A percentile compares a stretch with the other conserved stretches of the same genome.
Evolutionary conservation across 164 flowering plant species (phyloP).

Genomic region (Vitis labrusca): DNA sequence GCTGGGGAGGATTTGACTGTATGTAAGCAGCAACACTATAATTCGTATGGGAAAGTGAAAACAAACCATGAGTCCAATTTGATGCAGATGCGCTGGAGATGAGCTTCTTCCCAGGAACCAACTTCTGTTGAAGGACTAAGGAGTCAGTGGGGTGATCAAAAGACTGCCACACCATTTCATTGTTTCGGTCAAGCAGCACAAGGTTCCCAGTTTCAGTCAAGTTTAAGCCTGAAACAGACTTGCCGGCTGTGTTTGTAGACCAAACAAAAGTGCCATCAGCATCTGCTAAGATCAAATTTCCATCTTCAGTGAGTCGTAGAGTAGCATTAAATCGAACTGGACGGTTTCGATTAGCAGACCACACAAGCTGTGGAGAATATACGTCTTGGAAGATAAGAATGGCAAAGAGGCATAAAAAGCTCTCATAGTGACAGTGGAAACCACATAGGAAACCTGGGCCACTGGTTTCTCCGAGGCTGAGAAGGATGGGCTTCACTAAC

Average conservation of each 20-base stretch:
- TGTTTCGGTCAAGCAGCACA: conserved; percentile 5
- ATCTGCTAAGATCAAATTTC: conserved; percentile 21
- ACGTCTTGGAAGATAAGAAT: no score
- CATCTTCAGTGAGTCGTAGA: conserved; percentile 14
- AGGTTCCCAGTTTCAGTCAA: conserved; percentile 23
- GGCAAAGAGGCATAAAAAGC: no score
- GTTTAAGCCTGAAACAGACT: conserved; percentile 17
- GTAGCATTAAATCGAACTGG: conserved; percentile 17
- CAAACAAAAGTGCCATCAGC: conserved; percentile 26
- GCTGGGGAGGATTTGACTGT: no score
- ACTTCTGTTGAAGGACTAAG: conserved; percentile 21
- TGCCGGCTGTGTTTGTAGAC: conserved; percentile 15
- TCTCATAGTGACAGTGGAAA: no score
- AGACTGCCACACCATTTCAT: conserved; percentile 26
- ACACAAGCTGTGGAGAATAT: no score
- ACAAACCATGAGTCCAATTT: conserved; percentile 10
- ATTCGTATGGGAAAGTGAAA: no score
- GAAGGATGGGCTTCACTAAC: no score
- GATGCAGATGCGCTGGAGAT: conserved; percentile 16
- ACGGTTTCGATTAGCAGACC: conserved; percentile 13
- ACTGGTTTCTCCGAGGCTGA: no score
- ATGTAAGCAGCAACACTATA: no score
- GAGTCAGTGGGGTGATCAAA: conserved; percentile 31
- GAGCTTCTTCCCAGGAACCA: conserved; percentile 19
- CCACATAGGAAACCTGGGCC: no score